These are phyloP conservation scores for Volvox carteri DNA, from an alignment of 163 green algal genomes.

Conservation along the genomic window DNA sequence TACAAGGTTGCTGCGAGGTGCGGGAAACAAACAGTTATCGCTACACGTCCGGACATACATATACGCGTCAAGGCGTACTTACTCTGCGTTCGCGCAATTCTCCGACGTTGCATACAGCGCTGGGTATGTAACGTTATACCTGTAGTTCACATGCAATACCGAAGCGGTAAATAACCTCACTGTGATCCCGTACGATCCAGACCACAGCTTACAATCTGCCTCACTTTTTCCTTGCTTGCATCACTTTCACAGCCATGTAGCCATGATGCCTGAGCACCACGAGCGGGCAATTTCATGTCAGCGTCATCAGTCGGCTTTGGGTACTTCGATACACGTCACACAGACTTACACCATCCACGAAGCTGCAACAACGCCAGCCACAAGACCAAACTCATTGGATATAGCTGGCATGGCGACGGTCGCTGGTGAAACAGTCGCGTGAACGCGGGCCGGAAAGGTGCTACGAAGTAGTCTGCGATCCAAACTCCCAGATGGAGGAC, in stretches of 20 bases:
- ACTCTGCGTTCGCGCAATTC: constrained; percentile 52
- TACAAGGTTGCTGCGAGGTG: too few relatives aligned
- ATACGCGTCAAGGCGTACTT: too few relatives aligned
- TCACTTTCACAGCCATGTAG: constrained; percentile 38
- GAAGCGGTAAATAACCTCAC: too few relatives aligned
- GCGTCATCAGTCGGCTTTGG: too few relatives aligned
- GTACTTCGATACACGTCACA: too few relatives aligned
- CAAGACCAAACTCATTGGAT: constrained; percentile 1
- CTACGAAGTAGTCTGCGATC: not conserved
- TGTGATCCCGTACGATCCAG: too few relatives aligned
- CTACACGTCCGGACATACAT: too few relatives aligned
- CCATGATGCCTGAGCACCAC: constrained; percentile 42
- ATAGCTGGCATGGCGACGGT: not conserved
- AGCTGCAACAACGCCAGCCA: constrained; percentile 23
- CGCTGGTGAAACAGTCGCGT: not conserved
- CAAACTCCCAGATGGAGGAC: not conserved
- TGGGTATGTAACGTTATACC: constrained; percentile 78
- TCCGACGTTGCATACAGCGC: constrained; percentile 70
- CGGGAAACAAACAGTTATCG: too few relatives aligned
- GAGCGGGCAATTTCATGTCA: not conserved
- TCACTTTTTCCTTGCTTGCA: constrained; percentile 50
- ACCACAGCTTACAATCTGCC: too few relatives aligned
- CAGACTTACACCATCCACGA: constrained; percentile 40
- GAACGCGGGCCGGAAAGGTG: not conserved
- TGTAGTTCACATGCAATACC: not conserved